Conservation (phyloP, 2,329 filamentous ascomycete genomes). For the Magnaporthiopsis rhizophila region DNA sequence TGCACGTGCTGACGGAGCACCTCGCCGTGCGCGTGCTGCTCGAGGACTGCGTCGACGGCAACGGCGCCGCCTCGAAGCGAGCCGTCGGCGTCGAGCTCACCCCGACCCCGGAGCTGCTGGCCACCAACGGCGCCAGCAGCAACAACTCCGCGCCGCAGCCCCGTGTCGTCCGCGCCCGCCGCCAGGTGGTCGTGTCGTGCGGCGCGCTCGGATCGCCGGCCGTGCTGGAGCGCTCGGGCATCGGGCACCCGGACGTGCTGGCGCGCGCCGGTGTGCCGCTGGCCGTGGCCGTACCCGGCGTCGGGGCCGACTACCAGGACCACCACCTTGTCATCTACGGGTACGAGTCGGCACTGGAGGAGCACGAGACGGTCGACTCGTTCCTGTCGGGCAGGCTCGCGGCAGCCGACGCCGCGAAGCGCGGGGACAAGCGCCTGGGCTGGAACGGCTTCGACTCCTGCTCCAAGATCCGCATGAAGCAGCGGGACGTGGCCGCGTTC, state of each 20-base stretch:
- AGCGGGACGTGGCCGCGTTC: constrained; percentile 39
- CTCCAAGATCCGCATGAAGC: constrained; percentile 44
- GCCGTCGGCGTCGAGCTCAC: constrained; percentile 50
- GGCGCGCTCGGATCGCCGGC: constrained; percentile 45
- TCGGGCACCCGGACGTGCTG: constrained; percentile 43
- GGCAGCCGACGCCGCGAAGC: constrained; percentile 15
- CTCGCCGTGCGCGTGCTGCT: constrained; percentile 40
- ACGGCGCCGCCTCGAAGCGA: constrained; percentile 26
- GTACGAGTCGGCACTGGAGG: constrained; percentile 37
- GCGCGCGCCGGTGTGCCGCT: constrained; percentile 34
- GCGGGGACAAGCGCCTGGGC: constrained; percentile 31
- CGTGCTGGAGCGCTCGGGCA: constrained; percentile 54
- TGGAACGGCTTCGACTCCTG: constrained; percentile 48
- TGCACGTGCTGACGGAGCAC: constrained; percentile 24
- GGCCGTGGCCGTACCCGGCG: constrained; percentile 40
- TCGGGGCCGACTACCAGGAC: constrained; percentile 46
- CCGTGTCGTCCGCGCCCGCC: constrained; percentile 36
- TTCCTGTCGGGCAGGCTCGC: constrained; percentile 18
- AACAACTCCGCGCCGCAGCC: constrained; percentile 1
- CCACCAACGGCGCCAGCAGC: too few relatives aligned
- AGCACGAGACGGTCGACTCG: constrained; percentile 34
- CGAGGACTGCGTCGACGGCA: constrained; percentile 22
- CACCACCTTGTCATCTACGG: constrained; percentile 43
- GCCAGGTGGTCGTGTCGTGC: constrained; percentile 40
- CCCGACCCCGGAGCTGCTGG: constrained; percentile 28